phyloP scores from a whole-genome alignment of 1,139 yeast genomes.

The Zygoascus sp. region DNA sequence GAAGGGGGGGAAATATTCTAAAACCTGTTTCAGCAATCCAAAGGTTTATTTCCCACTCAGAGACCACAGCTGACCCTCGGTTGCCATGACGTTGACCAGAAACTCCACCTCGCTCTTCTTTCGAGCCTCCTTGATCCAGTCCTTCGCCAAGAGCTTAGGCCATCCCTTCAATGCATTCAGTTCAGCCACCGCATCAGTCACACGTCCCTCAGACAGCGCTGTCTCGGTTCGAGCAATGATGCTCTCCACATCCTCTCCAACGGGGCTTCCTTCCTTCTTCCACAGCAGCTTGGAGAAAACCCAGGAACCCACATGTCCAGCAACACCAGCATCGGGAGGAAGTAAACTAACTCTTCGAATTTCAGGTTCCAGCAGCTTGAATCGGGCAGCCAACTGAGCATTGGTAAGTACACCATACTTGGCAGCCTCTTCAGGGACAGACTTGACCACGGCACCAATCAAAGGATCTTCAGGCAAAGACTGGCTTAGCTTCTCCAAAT shows the following conservation, averaged over 20 bases:
- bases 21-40: too few species aligned
- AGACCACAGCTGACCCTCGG: slow-evolving; percentile 40
- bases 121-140: slow-evolving; percentile 88
- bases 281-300: slow-evolving; percentile 72
- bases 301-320: slow-evolving; percentile 82
- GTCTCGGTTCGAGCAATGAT: slow-evolving; percentile 82
- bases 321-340: slow-evolving; percentile 93
- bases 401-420: slow-evolving; percentile 53
- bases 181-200: slow-evolving; percentile 89
- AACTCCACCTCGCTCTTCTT: slow-evolving; percentile 85
- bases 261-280: slow-evolving; percentile 57
- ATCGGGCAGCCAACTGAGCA: slow-evolving; percentile 58
- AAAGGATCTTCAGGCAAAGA: slow-evolving; percentile 48
- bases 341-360: slow-evolving; percentile 81
- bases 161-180: slow-evolving; percentile 88
- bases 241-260: slow-evolving; percentile 82
- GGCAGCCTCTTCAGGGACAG: slow-evolving; percentile 48
- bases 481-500: slow-evolving; percentile 36
- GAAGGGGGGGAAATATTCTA: too few species aligned
- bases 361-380: slow-evolving; percentile 74
- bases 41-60: slow-evolving; percentile 6
- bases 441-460: slow-evolving; percentile 40
- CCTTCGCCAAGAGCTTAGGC: slow-evolving; percentile 85
- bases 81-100: slow-evolving; percentile 58
- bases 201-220: slow-evolving; percentile 68